A percentile compares a stretch with the other conserved stretches of the same genome.
Conservation (phyloP, 2,329 filamentous ascomycete species). For the Pyrenophora tritici-repentis region DNA sequence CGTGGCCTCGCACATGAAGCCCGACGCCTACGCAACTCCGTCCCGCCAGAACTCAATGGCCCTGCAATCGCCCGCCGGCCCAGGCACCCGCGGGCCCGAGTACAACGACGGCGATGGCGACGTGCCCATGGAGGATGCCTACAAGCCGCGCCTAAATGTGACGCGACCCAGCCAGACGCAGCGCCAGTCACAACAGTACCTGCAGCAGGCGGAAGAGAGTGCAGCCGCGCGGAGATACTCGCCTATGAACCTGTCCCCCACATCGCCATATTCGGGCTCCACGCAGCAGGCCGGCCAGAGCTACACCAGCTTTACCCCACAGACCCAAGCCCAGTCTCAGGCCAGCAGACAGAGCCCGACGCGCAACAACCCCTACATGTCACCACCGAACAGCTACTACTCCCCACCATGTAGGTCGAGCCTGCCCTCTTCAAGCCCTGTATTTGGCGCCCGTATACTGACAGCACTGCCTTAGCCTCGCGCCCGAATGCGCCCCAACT, state of each 20-base stretch:
- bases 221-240: constrained; percentile 90
- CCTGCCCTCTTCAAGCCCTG: constrained; percentile 6
- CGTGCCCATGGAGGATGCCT: constrained; percentile 15
- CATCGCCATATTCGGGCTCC: constrained; percentile 74
- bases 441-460: constrained; percentile 25
- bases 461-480: constrained; percentile 41
- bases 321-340: constrained; percentile 34
- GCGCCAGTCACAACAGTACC: constrained; percentile 74
- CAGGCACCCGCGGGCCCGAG: constrained; percentile 39
- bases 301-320: constrained; percentile 52
- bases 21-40: constrained; percentile 42
- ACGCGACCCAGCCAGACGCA: constrained; percentile 72
- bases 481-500: constrained; percentile 68
- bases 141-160: constrained; percentile 14
- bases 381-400: constrained; percentile 63
- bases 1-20: constrained; percentile 41
- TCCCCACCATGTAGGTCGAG: constrained; percentile 59
- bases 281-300: constrained; percentile 55
- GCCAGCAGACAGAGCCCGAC: constrained; percentile 79
- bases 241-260: constrained; percentile 90
- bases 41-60: constrained; percentile 47
- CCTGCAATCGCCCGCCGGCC: constrained; percentile 41
- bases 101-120: constrained; percentile 50
- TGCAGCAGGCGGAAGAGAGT: constrained; percentile 70
- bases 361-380: constrained; percentile 64